Evolutionary conservation across 2,329 filamentous ascomycete genomes (phyloP), one percentile per base, ranked within the genome.

Genomic region (Lachnellula cervina): DNA sequence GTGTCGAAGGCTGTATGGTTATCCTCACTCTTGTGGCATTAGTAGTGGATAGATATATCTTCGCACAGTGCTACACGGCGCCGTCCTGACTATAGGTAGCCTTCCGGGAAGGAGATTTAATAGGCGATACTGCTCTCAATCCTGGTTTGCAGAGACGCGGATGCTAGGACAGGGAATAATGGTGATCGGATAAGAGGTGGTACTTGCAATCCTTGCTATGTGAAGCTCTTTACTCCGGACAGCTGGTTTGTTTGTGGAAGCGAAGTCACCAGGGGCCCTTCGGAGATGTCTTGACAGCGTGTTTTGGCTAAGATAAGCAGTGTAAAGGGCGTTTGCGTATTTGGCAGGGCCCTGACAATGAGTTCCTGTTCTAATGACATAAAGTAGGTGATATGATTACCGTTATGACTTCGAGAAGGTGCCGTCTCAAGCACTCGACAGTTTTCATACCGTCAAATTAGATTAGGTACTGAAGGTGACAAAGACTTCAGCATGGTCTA

Each of bases 121-220:
- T 52, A 58, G 58, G 59, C 52, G 57, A 56, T 61, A 52, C 60
- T 56, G 60, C 54, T 47, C 49, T 42, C 19, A 49, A 44, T 35
- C 56, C 55, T 52, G 50, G 57, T 34, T 55, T 40, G 51, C 43
- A 53, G 57, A 23, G 37, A 49, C 47, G 14, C 47, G 23, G 53
- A 37, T 54, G 47, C 56, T 59, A 54, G 56, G 55, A 57, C 53
- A 55, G 51, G 57, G 52, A 50, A 55, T 32, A 57, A 54, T 51
- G 51, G 55, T 51, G 54, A 59, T 62, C 55, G 59, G 56, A 60
- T 60, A 63, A 63, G 60, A 64, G 55, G 55, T 62, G 62, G 59
- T 60, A 59, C 58, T 51, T 65, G 60, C 62, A 60, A 62, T 49
- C 63, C 63, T 61, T 59, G 60, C 56, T 28, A 44, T 35, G 40